A percentile compares a stretch with the other conserved stretches of the same genome.
These are phyloP conservation scores for Erythrobasidium hasegawianum DNA, from an alignment of 1,284 basidiomycete species.

Conservation along the genomic window DNA sequence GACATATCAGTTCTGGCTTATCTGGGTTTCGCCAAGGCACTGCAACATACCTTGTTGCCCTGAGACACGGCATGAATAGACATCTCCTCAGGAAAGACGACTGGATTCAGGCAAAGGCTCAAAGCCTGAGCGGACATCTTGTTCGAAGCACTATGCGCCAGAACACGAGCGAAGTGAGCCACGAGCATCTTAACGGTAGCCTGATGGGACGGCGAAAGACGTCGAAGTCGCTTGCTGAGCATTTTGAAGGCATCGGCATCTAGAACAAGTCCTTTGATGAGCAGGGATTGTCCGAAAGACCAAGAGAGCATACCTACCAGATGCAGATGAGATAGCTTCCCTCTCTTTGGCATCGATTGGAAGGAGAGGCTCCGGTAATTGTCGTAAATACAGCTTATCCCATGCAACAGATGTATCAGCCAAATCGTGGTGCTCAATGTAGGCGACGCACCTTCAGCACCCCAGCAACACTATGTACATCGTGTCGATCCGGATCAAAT, in stretches of 20 bases:
- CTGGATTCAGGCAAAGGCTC: constrained; percentile 52
- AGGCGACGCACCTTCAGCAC: constrained; percentile 80
- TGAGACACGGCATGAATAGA: constrained; percentile 60
- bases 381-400: constrained; percentile 82
- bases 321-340: constrained; percentile 48
- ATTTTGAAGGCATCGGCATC: constrained; percentile 68
- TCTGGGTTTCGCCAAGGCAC: constrained; percentile 8
- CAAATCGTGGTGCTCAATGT: too few species aligned
- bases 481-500: constrained; percentile 71
- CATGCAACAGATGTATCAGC: too few species aligned
- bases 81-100: constrained; percentile 83
- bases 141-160: constrained; percentile 66
- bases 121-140: constrained; percentile 82
- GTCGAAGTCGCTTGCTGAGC: constrained; percentile 68
- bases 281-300: too few species aligned
- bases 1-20: constrained; percentile 11
- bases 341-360: constrained; percentile 76
- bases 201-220: constrained; percentile 80
- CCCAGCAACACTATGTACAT: constrained; percentile 83
- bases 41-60: constrained; percentile 62
- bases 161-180: constrained; percentile 79
- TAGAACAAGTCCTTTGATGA: too few species aligned
- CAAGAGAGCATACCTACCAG: background rate
- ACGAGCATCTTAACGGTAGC: constrained; percentile 80
- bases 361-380: constrained; percentile 90